A percentile compares a stretch with the other conserved stretches of the same genome.
Conservation (phyloP, 2,329 filamentous ascomycete species). For the Aaosphaeria pasadenensis region DNA sequence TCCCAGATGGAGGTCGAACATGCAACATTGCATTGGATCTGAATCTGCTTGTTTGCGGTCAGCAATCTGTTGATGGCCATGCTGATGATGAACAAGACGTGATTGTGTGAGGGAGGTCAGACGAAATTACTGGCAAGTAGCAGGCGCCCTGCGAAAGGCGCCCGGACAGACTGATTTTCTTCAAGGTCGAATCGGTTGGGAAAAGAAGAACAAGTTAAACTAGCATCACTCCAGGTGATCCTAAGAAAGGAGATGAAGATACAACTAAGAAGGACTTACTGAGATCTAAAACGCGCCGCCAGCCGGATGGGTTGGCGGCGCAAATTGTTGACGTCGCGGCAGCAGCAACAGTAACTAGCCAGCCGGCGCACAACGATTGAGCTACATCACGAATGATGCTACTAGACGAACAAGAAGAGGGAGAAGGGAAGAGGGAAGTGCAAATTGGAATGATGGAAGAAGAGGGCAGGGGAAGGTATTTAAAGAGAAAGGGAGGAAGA, state of each 20-base stretch:
- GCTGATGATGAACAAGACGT: not conserved
- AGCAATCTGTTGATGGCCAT: not conserved
- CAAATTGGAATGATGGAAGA: not conserved
- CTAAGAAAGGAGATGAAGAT: not conserved
- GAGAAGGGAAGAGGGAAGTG: not conserved
- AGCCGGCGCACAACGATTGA: too few species aligned
- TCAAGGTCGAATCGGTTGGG: conserved; percentile 86
- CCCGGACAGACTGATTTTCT: conserved; percentile 69
- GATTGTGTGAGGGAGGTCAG: conserved; percentile 52
- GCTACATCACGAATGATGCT: too few species aligned
- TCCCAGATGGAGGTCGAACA: too few species aligned
- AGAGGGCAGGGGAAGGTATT: not conserved
- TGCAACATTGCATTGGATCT: too few species aligned
- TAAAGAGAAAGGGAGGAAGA: not conserved
- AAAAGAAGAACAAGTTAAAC: conserved; percentile 75
- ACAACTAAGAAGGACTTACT: too few species aligned
- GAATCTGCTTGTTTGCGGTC: not conserved
- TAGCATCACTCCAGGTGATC: conserved; percentile 65
- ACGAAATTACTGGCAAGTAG: conserved; percentile 91
- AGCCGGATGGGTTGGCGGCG: too few species aligned
- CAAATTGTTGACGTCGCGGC: too few species aligned
- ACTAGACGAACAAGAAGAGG: too few species aligned
- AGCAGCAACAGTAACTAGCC: too few species aligned
- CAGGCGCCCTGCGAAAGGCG: conserved; percentile 62
- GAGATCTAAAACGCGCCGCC: too few species aligned